Evolutionary conservation across 768 basidiomycete genomes (phyloP), one percentile per base, ranked within the genome.

Genomic region (Lentinula raphanica): DNA sequence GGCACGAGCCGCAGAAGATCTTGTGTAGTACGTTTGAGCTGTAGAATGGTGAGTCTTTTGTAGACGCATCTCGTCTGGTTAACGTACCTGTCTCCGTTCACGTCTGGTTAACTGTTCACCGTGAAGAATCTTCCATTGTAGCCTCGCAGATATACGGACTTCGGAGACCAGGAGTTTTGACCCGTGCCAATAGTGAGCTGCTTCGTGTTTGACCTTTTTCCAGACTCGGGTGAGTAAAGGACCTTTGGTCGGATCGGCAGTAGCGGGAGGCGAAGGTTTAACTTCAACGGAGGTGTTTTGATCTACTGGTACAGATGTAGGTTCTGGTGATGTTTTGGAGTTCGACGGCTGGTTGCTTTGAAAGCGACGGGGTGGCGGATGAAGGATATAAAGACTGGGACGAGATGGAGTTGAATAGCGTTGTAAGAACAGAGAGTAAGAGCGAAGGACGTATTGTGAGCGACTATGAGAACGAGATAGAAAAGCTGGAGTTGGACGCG

Each of bases 131-230:
- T 95, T 93, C 85, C 88, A 91, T 66, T 94, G 90, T 42, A 99
- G 78, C 60, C 94, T 79, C 3, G 81, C 76, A 23, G 92, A 93
- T 62, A 98, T 98, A 62, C 90, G 85, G 55, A 97, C 90, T 75
- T 98, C 97, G 25, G 93, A 91, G 15, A 92, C 94, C 49, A 99
- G 79, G 4, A 99, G 84, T 69, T 97, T 97, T 1, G 92, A 82
- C 11, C 97, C 96, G 62, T 94, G 88, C 95, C 95, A 98, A 71
- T 98, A 99, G 71, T 99, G 96, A 59, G 84, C 82, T 0, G 88
- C 94, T 72, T 98, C 97, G 66, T 98, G 92, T 76, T 98, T 99
- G 60, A 98, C 86, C 64, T 86, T 90, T 64, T 88, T 89, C 96
- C 96, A 98, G 6, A 82, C 82, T 38, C 94, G 79, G 9, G 82